phyloP scores from a whole-genome alignment of 2,329 filamentous ascomycete genomes.

The Aphanocladium album region DNA sequence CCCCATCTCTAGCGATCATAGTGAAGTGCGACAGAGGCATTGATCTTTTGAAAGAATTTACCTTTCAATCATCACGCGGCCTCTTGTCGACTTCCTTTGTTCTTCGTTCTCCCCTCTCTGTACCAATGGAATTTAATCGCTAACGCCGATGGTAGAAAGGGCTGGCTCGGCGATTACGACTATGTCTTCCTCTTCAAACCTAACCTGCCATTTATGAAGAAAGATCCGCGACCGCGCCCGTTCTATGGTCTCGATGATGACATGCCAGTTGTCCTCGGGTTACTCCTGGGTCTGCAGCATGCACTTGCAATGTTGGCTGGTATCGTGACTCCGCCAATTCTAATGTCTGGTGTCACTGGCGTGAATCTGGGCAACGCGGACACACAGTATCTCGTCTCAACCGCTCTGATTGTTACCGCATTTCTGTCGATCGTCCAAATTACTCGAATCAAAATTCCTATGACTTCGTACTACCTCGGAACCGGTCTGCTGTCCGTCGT shows the following conservation, averaged over 20 bases:
- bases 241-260: conserved; percentile 72
- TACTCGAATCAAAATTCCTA: conserved; percentile 66
- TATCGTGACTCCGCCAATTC: conserved; percentile 72
- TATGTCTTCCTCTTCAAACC: conserved; percentile 82
- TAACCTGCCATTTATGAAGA: conserved; percentile 72
- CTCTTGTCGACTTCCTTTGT: not conserved
- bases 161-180: conserved; percentile 80
- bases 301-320: conserved; percentile 70
- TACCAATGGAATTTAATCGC: not conserved
- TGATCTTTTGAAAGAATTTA: no score
- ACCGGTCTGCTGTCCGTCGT: conserved; percentile 78
- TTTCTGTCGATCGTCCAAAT: conserved; percentile 72
- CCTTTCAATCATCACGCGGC: not conserved
- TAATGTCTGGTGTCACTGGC: conserved; percentile 57
- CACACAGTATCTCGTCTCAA: conserved; percentile 74
- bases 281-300: conserved; percentile 66
- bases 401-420: conserved; percentile 72
- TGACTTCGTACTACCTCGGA: conserved; percentile 64
- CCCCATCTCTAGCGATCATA: not conserved
- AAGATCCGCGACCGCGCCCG: conserved; percentile 48
- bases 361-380: conserved; percentile 57
- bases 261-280: conserved; percentile 60
- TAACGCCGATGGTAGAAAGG: conserved; percentile 45
- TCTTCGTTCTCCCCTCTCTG: not conserved
- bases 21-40: no score